phyloP scores from a whole-genome alignment of 208 protist species.

The Herpetomonas samuelpessoai region DNA sequence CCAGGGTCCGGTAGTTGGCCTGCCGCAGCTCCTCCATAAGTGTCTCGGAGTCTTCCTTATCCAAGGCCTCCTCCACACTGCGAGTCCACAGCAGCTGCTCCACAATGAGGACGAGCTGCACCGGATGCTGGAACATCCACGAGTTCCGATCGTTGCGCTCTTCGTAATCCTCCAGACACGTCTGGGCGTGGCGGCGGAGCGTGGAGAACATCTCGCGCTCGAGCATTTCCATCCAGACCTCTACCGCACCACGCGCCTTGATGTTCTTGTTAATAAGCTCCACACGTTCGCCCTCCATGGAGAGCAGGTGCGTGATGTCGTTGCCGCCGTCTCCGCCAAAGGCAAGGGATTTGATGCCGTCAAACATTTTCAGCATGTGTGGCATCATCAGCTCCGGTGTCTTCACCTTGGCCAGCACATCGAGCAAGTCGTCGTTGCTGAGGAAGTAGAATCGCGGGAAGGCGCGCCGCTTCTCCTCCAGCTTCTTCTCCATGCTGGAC shows the following conservation, averaged over 20 bases:
- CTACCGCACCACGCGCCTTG: constrained; percentile 94
- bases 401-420: constrained; percentile 98
- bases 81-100: constrained; percentile 95
- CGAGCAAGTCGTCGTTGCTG: constrained; percentile 96
- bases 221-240: constrained; percentile 95
- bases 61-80: constrained; percentile 91
- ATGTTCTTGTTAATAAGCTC: constrained; percentile 92
- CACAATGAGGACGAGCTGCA: constrained; percentile 94
- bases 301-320: constrained; percentile 91
- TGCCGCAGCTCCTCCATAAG: constrained; percentile 80
- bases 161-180: constrained; percentile 89
- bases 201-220: constrained; percentile 94
- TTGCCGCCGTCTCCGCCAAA: constrained; percentile 60
- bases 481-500: constrained; percentile 92
- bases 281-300: constrained; percentile 90
- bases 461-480: constrained; percentile 95
- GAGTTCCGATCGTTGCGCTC: constrained; percentile 53
- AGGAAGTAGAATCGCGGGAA: constrained; percentile 98
- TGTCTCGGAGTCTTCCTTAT: constrained; percentile 52
- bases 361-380: constrained; percentile 98
- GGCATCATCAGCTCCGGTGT: constrained; percentile 96
- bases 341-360: constrained; percentile 91
- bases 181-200: constrained; percentile 84
- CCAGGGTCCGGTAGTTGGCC: constrained; percentile 79
- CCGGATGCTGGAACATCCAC: constrained; percentile 94